Evolutionary conservation across 2,329 filamentous ascomycete genomes (phyloP).

Genomic region (Thelonectria rubi): DNA sequence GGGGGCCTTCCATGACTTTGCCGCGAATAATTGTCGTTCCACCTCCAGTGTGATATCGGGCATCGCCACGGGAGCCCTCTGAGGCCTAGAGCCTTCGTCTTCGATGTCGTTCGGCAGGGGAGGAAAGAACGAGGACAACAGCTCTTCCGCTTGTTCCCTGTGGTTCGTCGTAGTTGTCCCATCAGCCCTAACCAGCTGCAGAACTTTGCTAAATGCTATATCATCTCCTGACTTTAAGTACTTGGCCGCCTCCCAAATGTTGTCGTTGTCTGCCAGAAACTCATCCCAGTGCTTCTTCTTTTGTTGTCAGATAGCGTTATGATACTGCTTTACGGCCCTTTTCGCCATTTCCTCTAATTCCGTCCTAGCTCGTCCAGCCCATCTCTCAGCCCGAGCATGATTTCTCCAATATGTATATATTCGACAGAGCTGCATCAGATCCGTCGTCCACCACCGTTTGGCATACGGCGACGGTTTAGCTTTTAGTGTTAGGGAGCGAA

Average conservation of each 20-base stretch:
- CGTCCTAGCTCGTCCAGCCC: slow-evolving; percentile 15
- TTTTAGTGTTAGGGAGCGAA: slow-evolving; percentile 19
- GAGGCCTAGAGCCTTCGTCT: slow-evolving; percentile 31
- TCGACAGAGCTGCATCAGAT: slow-evolving; percentile 18
- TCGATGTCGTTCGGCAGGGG: slow-evolving; percentile 31
- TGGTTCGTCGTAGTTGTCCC: slow-evolving; percentile 23
- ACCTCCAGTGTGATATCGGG: slow-evolving; percentile 35
- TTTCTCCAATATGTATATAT: slow-evolving; percentile 44
- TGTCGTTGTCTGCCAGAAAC: slow-evolving; percentile 40
- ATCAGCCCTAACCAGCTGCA: slow-evolving; percentile 25
- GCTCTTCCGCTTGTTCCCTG: slow-evolving; percentile 32
- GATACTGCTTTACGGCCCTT: slow-evolving; percentile 37
- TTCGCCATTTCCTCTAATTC: slow-evolving; percentile 5
- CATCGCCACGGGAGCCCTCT: slow-evolving; percentile 25
- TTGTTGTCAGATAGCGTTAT: slow-evolving; percentile 37
- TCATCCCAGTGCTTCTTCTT: slow-evolving; percentile 38
- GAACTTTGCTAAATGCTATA: slow-evolving; percentile 27
- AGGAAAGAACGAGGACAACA: slow-evolving; percentile 36
- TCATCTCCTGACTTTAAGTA: slow-evolving; percentile 38
- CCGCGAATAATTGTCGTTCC: slow-evolving; percentile 29
- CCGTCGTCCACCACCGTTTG: slow-evolving; percentile 24
- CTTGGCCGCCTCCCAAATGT: slow-evolving; percentile 44
- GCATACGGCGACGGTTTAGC: slow-evolving; percentile 24
- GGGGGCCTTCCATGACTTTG: slow-evolving; percentile 34
- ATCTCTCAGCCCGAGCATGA: slow-evolving; percentile 33